Conservation (phyloP, 129 eudicot species). For the Erigeron canadensis region DNA sequence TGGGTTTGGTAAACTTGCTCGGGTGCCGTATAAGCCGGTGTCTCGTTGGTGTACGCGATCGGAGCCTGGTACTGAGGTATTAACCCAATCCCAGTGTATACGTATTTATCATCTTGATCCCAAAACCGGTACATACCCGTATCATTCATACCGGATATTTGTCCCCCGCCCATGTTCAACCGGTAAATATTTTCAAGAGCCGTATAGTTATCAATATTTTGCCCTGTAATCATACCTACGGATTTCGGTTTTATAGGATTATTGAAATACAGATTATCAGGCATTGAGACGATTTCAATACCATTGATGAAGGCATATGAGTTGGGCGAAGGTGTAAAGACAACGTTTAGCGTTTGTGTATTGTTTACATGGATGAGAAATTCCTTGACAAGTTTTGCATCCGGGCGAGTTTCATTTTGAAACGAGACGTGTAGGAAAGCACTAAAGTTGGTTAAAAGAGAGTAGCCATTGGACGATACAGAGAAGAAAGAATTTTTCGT, state of each 20-base stretch:
- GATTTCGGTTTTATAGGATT: background rate
- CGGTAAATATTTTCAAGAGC: conserved; percentile 39
- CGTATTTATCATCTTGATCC: conserved; percentile 45
- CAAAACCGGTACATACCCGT: conserved; percentile 47
- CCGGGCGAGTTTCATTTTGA: background rate
- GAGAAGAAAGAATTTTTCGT: conserved; percentile 33
- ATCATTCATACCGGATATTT: conserved; percentile 38
- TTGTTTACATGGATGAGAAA: background rate
- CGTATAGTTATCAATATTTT: background rate
- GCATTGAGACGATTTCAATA: conserved; percentile 19
- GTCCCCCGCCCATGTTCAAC: conserved; percentile 59
- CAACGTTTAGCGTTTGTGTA: background rate
- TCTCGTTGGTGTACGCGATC: conserved; percentile 22
- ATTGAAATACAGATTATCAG: background rate
- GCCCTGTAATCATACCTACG: conserved; percentile 6
- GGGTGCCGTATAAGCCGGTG: conserved; percentile 47
- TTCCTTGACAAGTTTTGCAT: conserved; percentile 8
- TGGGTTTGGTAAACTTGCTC: conserved; percentile 47
- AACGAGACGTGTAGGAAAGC: conserved; percentile 25
- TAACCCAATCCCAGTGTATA: conserved; percentile 37
- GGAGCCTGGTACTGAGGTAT: conserved; percentile 21
- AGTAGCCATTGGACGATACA: conserved; percentile 34
- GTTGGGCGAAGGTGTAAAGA: background rate
- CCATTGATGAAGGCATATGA: conserved; percentile 25
- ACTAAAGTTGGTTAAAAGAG: conserved; percentile 46